Base-by-base conservation (phyloP, 345 rosid genomes). In the Brassica napus region DNA sequence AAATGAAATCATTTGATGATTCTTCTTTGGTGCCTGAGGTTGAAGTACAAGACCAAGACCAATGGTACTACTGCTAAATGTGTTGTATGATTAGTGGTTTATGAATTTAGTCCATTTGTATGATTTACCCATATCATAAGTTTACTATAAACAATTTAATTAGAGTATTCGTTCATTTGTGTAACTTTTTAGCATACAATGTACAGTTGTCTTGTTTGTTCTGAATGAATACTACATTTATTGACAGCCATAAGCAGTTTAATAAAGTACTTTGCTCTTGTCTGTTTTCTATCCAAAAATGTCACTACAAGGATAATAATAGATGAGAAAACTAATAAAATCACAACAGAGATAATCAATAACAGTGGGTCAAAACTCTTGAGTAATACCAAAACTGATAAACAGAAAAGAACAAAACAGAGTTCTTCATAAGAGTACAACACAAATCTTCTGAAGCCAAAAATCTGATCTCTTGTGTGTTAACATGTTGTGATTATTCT, bases 1-100 rank as follows among this genome's bases (percentile, higher is more conserved):
- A 94, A 82, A 89, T 89, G 90, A 90, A 73, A 73, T 74, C 75
- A 0, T 63, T 69, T 82, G 73, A 28, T 79, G 66, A 74, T 62
- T 61, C 32, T 14, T 74, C 52, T 74, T 52, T 74, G 6, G 71
- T 52, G 35, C 59, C 18, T 61, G 59, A 37, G 71, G 47, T 74
- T 73, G 66, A 68, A 68, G 72, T 0, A 65, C 63, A 42, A 71
- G 82, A 72, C 4, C 14, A 68, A 1, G 42, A 60, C 37, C 74
- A 64, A 37, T 54, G 57, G 70, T 77, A 73, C 28, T 61, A 47
- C 59, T 42, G 68, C 37, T 72, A 59, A 34, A 52, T 55, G 64
- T 55, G 30, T 70, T 69, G 15, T 15, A 31, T 14, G 37, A 49
- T 8, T 9, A 10, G 15, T 16, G 47, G 69, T 65, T 65, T 34